These are phyloP conservation scores for Daldinia caldariorum DNA, from an alignment of 495 filamentous ascomycete species.

Conservation along the genomic window DNA sequence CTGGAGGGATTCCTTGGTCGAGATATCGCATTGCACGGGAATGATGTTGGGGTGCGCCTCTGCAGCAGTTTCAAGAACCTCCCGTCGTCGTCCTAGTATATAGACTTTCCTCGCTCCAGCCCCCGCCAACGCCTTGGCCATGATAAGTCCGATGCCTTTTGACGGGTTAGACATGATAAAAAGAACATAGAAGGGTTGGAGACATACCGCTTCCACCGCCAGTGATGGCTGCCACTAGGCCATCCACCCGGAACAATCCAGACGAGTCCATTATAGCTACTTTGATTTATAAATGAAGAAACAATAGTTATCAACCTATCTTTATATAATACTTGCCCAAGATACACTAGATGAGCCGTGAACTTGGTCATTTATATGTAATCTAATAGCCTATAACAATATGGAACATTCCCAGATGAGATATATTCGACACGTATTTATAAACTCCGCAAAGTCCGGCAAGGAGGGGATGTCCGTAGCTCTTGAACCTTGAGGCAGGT, in stretches of 20 bases:
- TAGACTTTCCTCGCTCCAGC: conserved; percentile 73
- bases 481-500: background rate
- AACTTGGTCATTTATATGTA: background rate
- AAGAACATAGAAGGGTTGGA: background rate
- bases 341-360: background rate
- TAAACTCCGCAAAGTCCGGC: conserved; percentile 1
- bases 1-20: conserved; percentile 64
- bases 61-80: conserved; percentile 59
- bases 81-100: conserved; percentile 66
- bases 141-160: conserved; percentile 67
- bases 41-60: conserved; percentile 52
- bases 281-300: background rate
- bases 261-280: conserved; percentile 35
- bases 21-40: conserved; percentile 65
- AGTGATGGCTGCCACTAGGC: conserved; percentile 69
- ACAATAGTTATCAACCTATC: background rate
- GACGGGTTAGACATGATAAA: background rate
- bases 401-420: background rate
- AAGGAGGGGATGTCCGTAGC: background rate
- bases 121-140: conserved; percentile 65
- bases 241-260: conserved; percentile 64
- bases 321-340: background rate
- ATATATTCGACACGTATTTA: background rate
- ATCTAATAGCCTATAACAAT: background rate
- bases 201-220: conserved; percentile 65